Evolutionary conservation across 495 filamentous ascomycete species (phyloP).

Genomic region (Hapsidospora chrysogenum): DNA sequence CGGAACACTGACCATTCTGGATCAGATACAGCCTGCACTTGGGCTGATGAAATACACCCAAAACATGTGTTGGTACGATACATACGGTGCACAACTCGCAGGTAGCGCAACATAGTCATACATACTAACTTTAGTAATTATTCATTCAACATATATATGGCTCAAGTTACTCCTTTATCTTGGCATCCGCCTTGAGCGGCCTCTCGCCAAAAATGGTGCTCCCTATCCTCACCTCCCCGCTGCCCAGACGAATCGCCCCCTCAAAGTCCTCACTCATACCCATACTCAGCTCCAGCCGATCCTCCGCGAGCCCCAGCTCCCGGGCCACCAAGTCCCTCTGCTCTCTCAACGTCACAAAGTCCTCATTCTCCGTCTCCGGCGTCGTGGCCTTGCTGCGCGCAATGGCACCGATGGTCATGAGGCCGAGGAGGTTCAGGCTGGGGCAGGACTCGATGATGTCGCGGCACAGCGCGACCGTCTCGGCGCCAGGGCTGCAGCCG

Average conservation of each 20-base stretch:
- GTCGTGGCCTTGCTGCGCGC: conserved; percentile 56
- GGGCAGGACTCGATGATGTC: conserved; percentile 55
- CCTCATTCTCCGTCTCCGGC: conserved; percentile 71
- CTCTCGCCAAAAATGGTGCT: conserved; percentile 84
- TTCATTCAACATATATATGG: neutral
- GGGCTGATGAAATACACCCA: no score
- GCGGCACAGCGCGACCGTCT: conserved; percentile 42
- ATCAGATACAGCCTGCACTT: no score
- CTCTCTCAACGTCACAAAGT: conserved; percentile 55
- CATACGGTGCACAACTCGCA: no score
- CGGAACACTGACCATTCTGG: no score
- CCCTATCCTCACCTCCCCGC: conserved; percentile 86
- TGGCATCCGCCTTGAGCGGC: conserved; percentile 55
- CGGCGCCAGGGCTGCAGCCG: conserved; percentile 49
- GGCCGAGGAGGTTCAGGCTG: conserved; percentile 53
- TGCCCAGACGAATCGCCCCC: conserved; percentile 67
- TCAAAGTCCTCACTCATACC: conserved; percentile 94
- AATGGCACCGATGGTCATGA: conserved; percentile 97
- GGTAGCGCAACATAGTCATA: no score
- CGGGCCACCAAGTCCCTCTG: conserved; percentile 44
- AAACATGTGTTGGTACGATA: no score
- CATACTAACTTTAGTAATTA: no score
- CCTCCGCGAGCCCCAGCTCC: conserved; percentile 23
- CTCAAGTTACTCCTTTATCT: conserved; percentile 24
- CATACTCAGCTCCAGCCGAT: conserved; percentile 41